A percentile compares a stretch with the other conserved stretches of the same genome.
Evolutionary conservation across 441 rosid species (phyloP).

Genomic region (Croton laevigatus): DNA sequence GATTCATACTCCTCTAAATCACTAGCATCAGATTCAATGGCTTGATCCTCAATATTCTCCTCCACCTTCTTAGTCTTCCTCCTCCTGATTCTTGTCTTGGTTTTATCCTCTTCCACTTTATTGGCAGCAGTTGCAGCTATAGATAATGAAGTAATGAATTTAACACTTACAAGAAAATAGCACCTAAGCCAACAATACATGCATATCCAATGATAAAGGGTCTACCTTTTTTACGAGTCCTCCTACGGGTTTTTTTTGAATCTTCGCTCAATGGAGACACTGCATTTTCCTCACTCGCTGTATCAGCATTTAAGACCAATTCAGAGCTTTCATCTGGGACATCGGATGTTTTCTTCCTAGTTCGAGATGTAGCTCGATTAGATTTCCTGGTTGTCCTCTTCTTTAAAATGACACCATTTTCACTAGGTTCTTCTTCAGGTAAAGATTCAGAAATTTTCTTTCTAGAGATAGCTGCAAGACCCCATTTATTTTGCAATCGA

Average conservation of each 20-base stretch:
- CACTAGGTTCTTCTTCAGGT: constrained; percentile 43
- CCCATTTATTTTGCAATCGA: constrained; percentile 47
- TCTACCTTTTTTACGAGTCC: constrained; percentile 50
- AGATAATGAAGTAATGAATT: constrained; percentile 15
- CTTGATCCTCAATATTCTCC: constrained; percentile 33
- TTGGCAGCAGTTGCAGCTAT: constrained; percentile 41
- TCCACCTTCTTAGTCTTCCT: constrained; percentile 42
- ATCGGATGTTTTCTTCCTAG: constrained; percentile 58
- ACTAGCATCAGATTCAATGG: constrained; percentile 44
- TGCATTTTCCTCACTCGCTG: constrained; percentile 27
- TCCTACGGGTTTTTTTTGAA: constrained; percentile 28
- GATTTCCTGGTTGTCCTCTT: constrained; percentile 44
- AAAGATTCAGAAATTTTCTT: constrained; percentile 44
- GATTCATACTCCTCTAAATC: constrained; percentile 40
- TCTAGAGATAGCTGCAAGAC: constrained; percentile 44
- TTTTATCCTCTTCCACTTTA: constrained; percentile 41
- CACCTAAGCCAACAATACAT: constrained; percentile 8
- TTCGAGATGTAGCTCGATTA: constrained; percentile 40
- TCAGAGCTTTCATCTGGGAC: constrained; percentile 38
- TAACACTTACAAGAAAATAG: background rate
- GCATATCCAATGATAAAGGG: constrained; percentile 10
- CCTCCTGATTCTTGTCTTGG: constrained; percentile 55
- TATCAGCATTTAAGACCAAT: constrained; percentile 28
- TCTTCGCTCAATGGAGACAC: constrained; percentile 23
- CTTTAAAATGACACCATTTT: constrained; percentile 41